These are phyloP conservation scores for Eucalyptus erythrocorys DNA, from an alignment of 345 rosid genomes.

Conservation along the genomic window DNA sequence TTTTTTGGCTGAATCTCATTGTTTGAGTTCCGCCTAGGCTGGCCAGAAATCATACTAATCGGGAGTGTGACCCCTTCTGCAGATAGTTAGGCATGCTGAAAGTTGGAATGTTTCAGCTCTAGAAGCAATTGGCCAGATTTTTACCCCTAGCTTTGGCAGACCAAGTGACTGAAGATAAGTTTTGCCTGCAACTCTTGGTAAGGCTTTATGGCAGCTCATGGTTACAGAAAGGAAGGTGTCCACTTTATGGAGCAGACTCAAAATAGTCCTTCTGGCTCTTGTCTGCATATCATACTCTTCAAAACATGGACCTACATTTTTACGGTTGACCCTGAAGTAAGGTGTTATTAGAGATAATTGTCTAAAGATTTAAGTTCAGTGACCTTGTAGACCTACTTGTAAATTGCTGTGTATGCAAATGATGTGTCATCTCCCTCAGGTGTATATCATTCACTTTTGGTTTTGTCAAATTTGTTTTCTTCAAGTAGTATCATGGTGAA, in stretches of 20 bases:
- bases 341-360: background rate
- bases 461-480: background rate
- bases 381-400: background rate
- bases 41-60: background rate
- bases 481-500: background rate
- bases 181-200: background rate
- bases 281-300: background rate
- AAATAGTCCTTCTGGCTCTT: background rate
- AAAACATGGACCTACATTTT: background rate
- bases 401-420: background rate
- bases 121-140: slow-evolving; percentile 69
- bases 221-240: background rate
- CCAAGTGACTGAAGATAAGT: background rate
- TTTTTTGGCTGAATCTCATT: background rate
- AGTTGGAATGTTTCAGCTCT: slow-evolving; percentile 73
- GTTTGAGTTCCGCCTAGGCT: background rate
- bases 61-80: background rate
- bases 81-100: slow-evolving; percentile 77
- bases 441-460: background rate
- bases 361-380: background rate
- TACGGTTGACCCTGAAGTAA: background rate
- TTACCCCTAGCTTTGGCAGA: slow-evolving; percentile 23
- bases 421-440: background rate
- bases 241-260: background rate
- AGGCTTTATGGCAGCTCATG: background rate